Evolutionary conservation across 768 basidiomycete genomes (phyloP), one percentile per base, ranked within the genome.

Genomic region (Myochromella boudieri): DNA sequence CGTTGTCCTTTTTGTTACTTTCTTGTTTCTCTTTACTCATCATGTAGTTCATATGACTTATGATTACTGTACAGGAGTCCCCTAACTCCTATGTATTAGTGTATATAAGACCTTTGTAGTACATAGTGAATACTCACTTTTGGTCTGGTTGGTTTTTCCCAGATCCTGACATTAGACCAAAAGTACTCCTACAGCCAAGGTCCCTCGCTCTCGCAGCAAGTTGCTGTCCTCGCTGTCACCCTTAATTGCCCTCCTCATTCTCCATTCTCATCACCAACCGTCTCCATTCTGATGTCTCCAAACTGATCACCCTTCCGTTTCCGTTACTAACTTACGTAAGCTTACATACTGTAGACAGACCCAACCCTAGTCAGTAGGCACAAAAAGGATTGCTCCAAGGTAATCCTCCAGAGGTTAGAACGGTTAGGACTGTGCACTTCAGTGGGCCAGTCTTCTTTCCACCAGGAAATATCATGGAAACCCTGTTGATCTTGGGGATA

Each of bases 401-500:
- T 26, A 17, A 6, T 39, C 20, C 38, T 39, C 38, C 38, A 26
- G 38, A 39, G 38, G 38, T n/a, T 39, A 39, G 38, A 39, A 39
- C 38, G 38, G 38, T 39, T 39, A 26, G 38, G 38, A 39, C 38
- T 39, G 38, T 39, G 38, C 38, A 39, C 38, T 39, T 39, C 24
- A 39, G 38, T 39, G 38, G 38, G 38, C 38, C 38, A 39, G 38
- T 39, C 38, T 39, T 39, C 27, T 25, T 39, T 39, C 38, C 38
- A 39, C 38, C 38, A 39, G 14, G 38, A 39, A 20, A 39, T 15
- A 39, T 39, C 25, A 14, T 26, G 25, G 38, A 2, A 39, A 26
- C 38, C 38, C 38, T 26, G 38, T 26, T 39, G 38, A 39, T 39
- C 24, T 17, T 39, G 38, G 38, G 38, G 38, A 39, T 25, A 26